Percentiles rank a stretch among this genome's conserved stretches.
Evolutionary conservation across 805 yeast genomes (phyloP).

Genomic region (Ogataea saltuana): DNA sequence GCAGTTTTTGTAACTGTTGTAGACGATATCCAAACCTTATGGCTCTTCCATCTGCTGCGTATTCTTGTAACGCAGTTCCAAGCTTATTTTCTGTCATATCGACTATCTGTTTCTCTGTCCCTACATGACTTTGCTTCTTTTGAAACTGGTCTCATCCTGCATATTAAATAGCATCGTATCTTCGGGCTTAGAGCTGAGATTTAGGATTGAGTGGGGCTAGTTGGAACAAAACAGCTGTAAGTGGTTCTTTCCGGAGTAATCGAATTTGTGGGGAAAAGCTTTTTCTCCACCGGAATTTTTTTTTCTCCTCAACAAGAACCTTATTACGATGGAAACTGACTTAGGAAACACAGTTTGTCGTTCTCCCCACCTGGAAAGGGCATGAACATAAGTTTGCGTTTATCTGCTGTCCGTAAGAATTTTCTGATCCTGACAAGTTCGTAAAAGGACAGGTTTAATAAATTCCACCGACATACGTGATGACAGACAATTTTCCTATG

Average conservation of each 20-base stretch:
- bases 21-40: conserved; percentile 12
- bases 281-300: conserved; percentile 7
- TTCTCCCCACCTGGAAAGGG: too few species aligned
- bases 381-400: background rate
- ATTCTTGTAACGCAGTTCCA: conserved; percentile 5
- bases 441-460: too few species aligned
- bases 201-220: too few species aligned
- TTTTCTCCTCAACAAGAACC: too few species aligned
- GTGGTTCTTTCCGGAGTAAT: too few species aligned
- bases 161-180: too few species aligned
- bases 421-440: background rate
- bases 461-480: too few species aligned
- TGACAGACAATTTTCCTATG: conserved; percentile 11
- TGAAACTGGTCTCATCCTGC: too few species aligned
- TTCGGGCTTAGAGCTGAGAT: too few species aligned
- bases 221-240: too few species aligned
- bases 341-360: too few species aligned
- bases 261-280: background rate
- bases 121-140: too few species aligned
- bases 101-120: background rate
- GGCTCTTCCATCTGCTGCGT: conserved; percentile 13
- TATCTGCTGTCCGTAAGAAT: background rate
- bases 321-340: background rate
- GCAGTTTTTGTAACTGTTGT: conserved; percentile 9
- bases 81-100: conserved; percentile 3